These are phyloP conservation scores for Iodosphaeria phyllophila DNA, from an alignment of 2,329 filamentous ascomycete species.

Conservation along the genomic window DNA sequence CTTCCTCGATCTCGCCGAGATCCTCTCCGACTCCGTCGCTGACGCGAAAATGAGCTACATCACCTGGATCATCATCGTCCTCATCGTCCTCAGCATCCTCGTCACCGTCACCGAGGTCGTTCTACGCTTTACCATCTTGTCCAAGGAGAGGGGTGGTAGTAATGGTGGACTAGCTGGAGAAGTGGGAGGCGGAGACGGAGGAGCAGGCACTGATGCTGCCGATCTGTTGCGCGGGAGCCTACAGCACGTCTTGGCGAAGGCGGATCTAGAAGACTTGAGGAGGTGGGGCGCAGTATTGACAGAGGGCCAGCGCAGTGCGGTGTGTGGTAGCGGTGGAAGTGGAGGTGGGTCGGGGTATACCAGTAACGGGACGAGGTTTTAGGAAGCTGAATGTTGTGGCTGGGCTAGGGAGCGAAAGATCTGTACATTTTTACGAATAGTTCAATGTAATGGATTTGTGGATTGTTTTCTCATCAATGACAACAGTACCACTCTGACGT, in stretches of 20 bases:
- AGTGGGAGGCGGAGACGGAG: conserved; percentile 1
- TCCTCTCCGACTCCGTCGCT: conserved; percentile 77
- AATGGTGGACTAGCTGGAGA: conserved; percentile 2
- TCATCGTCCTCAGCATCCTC: conserved; percentile 79
- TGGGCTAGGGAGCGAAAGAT: too few species aligned
- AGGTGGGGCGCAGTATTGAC: conserved; percentile 11
- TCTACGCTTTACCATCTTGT: conserved; percentile 63
- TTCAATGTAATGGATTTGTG: not conserved
- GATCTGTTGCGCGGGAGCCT: conserved; percentile 6
- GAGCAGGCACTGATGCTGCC: conserved; percentile 1
- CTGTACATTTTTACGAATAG: too few species aligned
- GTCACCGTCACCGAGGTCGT: conserved; percentile 84
- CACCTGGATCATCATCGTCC: conserved; percentile 94
- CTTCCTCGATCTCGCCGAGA: conserved; percentile 90
- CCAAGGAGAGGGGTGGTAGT: conserved; percentile 17
- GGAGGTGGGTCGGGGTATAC: too few species aligned
- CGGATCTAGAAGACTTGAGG: conserved; percentile 12
- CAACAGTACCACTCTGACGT: not conserved
- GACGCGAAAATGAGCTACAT: conserved; percentile 92
- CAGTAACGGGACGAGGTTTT: too few species aligned
- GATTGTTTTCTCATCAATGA: not conserved
- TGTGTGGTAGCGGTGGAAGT: too few species aligned
- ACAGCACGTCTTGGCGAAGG: conserved; percentile 9
- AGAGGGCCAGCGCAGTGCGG: conserved; percentile 10
- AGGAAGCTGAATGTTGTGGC: too few species aligned